Evolutionary conservation across 1,284 basidiomycete genomes (phyloP), one percentile per base, ranked within the genome.

Genomic region (Sanguinoderma infundibulare): DNA sequence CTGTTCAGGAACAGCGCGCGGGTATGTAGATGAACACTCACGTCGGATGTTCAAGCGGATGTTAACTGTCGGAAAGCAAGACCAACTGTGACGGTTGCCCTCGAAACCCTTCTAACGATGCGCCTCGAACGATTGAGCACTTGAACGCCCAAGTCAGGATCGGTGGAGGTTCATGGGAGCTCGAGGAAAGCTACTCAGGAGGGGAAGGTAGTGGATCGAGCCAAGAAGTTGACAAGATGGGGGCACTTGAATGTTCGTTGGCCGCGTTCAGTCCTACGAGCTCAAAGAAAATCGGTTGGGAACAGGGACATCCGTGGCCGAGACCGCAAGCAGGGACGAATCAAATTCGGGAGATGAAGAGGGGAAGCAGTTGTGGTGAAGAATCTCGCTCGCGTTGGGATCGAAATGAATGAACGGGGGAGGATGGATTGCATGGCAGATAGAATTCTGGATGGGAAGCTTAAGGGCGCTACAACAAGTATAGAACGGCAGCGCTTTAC

Each of bases 291-390:
- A 26, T n/a, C 10, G 53, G 53, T 35, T 49, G 49, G 36, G 56
- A 57, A 35, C 39, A n/a, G 8, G 24, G 22, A n/a, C 20, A 17
- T 12, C 39, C 14, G 42, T 24, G 32, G 35, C 40, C n/a, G 15
- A 36, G 28, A 53, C 22, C 51, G 38, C 50, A 58, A 34, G 51
- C 42, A 34, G 57, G 44, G 42, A 47, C 53, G 30, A 47, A 59
- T 44, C 35, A 32, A 44, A 47, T 14, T 35, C 20, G 15, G n/a
- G 42, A 32, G 57, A 53, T 59, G 57, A 30, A 38, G 15, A 15
- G 39, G 35, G 20, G 32, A 49, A 20, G n/a, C 17, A 39, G 14
- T 15, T 53, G 32, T 12, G 32, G 14, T 10, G 10, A 38, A 5
- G 24, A 32, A 35, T 58, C 17, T 14, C 30, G n/a, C 17, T 55